Base-by-base conservation (phyloP, 352 stramenopile species). In the Globisporangium barbulae region DNA sequence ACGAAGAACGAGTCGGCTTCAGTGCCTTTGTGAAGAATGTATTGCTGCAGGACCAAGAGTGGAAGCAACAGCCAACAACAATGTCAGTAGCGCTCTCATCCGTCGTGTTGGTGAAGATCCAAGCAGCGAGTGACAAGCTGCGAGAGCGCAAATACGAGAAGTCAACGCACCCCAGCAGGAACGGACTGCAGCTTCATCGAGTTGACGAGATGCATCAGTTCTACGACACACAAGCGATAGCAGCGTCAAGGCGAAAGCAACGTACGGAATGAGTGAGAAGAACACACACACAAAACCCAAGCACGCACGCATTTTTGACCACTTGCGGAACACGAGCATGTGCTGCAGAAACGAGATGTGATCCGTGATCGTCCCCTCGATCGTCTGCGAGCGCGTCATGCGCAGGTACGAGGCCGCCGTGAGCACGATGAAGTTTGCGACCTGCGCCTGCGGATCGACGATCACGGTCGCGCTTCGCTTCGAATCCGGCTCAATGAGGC, bases 381-480 rank as follows among this genome's bases (percentile, higher is more conserved):
- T 91, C 4, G 75, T 86, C 67, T 92, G 83, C 30, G 79, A 91
- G 6, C 83, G 81, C 21, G 86, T 94, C 79, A 94, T 91, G 30
- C 85, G 79, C 28, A 92, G 54, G 63, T 94, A 94, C 30, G 82
- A 91, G 10, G 84, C 75, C 6, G 86, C 83, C 12, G 86, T 88
- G 65, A 94, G 83, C 53, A 93, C 86, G 55, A 94, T 92, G 41
- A 94, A 93, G 67, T 90, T 92, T 41, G 86, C 83, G 62, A 78
- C 78, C 72, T 90, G 78, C 8, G 78, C 78, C 31, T 79, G 65
- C 10, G 69, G 54, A 52, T 94, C 86, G 19, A 93, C 86, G 54
- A 91, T 73, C n/a, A 91, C 81, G 13, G 84, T 94, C 21, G 84
- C 86, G 60, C 78, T 93, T 37, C 86, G 86, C 63, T 92, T 94